Conservation (phyloP, 2,329 filamentous ascomycete genomes). For the Stachybotrys elegans region DNA sequence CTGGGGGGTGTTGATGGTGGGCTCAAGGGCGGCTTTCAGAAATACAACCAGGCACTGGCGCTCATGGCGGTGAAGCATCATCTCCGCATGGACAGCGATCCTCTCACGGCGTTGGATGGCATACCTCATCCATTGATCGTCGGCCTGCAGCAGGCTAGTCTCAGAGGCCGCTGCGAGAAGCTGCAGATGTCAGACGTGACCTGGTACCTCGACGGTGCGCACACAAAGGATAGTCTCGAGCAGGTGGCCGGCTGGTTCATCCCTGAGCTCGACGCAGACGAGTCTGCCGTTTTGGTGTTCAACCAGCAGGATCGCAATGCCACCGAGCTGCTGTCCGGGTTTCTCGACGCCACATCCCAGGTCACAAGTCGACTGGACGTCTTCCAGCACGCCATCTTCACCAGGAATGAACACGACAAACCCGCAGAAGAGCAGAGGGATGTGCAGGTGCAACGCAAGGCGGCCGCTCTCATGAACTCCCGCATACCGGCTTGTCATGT, state of each 20-base stretch:
- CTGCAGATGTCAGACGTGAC: constrained; percentile 46
- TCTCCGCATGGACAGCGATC: constrained; percentile 29
- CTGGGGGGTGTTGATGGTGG: constrained; percentile 37
- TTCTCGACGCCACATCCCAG: constrained; percentile 52
- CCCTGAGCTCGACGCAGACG: constrained; percentile 29
- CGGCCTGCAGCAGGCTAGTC: constrained; percentile 61
- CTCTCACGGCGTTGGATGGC: constrained; percentile 15
- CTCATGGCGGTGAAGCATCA: constrained; percentile 53
- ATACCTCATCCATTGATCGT: constrained; percentile 44
- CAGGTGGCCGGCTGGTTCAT: constrained; percentile 76
- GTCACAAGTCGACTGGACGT: constrained; percentile 29
- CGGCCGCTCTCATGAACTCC: constrained; percentile 56
- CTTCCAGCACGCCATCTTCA: constrained; percentile 76
- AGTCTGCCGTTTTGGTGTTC: constrained; percentile 64
- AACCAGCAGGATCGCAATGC: constrained; percentile 89
- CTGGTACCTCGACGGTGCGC: constrained; percentile 85
- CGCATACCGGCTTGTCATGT: constrained; percentile 42
- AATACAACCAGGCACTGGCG: constrained; percentile 55
- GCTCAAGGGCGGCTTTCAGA: constrained; percentile 49
- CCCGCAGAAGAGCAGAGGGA: constrained; percentile 34
- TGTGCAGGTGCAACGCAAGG: constrained; percentile 59
- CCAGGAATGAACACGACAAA: constrained; percentile 57
- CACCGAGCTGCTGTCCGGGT: constrained; percentile 53
- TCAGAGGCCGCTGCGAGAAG: constrained; percentile 75
- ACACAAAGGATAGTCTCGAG: constrained; percentile 78